Evolutionary conservation across 176 grass and related monocot genomes (phyloP).

Genomic region (Ensete ventricosum): DNA sequence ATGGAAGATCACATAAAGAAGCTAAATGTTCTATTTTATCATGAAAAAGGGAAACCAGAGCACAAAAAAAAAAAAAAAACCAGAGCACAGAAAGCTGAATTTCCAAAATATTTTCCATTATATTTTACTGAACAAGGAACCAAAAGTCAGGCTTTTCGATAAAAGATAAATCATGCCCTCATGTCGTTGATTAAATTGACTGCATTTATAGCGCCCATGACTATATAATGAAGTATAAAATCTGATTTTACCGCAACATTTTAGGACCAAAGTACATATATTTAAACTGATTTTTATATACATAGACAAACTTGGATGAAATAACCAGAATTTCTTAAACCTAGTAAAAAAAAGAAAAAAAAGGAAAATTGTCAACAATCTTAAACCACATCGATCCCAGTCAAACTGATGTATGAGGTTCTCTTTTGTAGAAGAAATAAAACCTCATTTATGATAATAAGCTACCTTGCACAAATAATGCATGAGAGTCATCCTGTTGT

Average conservation of each 20-base stretch:
- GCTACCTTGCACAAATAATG: conserved; percentile 96
- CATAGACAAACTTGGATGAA: not conserved
- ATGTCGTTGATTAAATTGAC: not conserved
- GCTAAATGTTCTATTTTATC: not conserved
- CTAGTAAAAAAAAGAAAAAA: no score
- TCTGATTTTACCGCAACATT: not conserved
- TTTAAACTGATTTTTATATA: no score
- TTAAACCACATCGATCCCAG: not conserved
- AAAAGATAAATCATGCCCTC: not conserved
- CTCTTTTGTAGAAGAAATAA: conserved; percentile 6
- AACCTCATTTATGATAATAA: not conserved
- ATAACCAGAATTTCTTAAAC: not conserved
- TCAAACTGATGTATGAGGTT: not conserved
- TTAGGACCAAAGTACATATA: no score
- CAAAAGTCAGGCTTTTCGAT: not conserved
- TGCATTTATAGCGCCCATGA: not conserved
- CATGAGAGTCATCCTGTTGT: conserved; percentile 99
- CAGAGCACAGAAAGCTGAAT: not conserved
- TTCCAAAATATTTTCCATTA: not conserved
- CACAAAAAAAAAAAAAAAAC: not conserved
- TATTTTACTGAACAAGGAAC: not conserved
- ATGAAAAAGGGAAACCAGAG: not conserved
- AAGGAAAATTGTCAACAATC: not conserved
- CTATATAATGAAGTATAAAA: not conserved
- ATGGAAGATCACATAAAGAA: not conserved